Evolutionary conservation across 345 rosid genomes (phyloP).

Genomic region (Eucalyptus erythrocorys): DNA sequence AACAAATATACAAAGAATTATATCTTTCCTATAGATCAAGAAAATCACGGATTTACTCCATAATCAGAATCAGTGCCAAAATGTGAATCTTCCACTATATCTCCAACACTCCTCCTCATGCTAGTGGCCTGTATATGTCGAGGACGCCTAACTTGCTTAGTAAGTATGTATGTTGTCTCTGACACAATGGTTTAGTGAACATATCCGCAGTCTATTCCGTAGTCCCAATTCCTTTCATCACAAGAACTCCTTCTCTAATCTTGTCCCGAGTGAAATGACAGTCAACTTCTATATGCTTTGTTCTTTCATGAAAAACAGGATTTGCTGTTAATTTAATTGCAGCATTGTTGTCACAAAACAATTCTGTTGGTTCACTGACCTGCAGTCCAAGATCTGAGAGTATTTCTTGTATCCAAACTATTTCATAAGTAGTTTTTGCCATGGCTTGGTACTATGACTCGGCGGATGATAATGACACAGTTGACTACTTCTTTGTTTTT

Average conservation of each 20-base stretch:
- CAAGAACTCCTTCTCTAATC: neutral
- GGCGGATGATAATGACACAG: neutral
- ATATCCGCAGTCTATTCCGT: neutral
- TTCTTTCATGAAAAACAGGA: neutral
- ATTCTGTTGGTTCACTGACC: neutral
- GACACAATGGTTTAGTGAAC: neutral
- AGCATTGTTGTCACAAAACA: neutral
- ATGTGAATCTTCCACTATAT: too few relatives aligned
- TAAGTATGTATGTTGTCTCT: neutral
- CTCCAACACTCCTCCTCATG: neutral
- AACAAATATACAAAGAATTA: too few relatives aligned
- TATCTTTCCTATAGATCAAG: too few relatives aligned
- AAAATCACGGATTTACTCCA: too few relatives aligned
- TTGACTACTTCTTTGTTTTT: neutral
- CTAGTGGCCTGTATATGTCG: neutral
- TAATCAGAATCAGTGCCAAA: too few relatives aligned
- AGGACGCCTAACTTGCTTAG: neutral
- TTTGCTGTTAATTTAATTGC: neutral
- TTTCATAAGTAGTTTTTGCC: neutral
- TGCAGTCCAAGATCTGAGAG: neutral
- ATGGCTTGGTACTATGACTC: neutral
- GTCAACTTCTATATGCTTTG: neutral
- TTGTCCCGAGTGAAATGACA: neutral
- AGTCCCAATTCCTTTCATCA: neutral
- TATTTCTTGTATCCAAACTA: neutral